Evolutionary conservation across 164 flowering plant genomes (phyloP), one percentile per base, ranked within the genome.

Genomic region (Piper longum): DNA sequence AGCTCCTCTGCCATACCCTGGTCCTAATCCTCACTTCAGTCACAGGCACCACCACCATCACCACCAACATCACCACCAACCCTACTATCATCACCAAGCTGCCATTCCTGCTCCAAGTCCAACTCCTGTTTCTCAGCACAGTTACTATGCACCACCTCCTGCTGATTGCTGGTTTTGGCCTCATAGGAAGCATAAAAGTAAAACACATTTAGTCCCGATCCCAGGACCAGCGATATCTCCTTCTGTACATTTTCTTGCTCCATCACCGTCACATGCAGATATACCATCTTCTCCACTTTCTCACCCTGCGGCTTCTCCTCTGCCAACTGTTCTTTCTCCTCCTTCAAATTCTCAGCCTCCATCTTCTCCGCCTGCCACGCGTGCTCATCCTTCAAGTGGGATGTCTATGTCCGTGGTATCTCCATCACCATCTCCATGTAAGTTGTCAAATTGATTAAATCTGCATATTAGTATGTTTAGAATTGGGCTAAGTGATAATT

Each of bases 1-100:
- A 4, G 59, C 81, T 18, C 81, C 87, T 55, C 66, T 82, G 68
- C 87, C 93, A 44, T 82, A 52, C 85, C 86, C 68, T 16, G 79
- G 75, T 51, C 83, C 74, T 63, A 71, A 70, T 43, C 73, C 59
- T 54, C 72, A 61, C 43, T 39, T 57, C 41, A 54, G 40, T 56
- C 56, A 44, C 52, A n/a, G 17, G 16, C 66, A 36, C 66, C 65
- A 40, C 43, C 62, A 39, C 58, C 78, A 73, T 54, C 80, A 74
- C 19, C 80, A 72, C 64, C 81, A 67, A 68, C 74, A 60, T 64
- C 82, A 73, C 45, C 73, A 74, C 43, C 74, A 67, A 17, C 75
- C 61, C 59, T 76, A 69, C 64, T 48, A 61, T 65, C 59, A 56
- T 52, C 62, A 26, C 61, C 52, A 48, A 48, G 52, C 12, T 48